Evolutionary conservation across 2,329 filamentous ascomycete species (phyloP).

Genomic region (Apiospora koreana): DNA sequence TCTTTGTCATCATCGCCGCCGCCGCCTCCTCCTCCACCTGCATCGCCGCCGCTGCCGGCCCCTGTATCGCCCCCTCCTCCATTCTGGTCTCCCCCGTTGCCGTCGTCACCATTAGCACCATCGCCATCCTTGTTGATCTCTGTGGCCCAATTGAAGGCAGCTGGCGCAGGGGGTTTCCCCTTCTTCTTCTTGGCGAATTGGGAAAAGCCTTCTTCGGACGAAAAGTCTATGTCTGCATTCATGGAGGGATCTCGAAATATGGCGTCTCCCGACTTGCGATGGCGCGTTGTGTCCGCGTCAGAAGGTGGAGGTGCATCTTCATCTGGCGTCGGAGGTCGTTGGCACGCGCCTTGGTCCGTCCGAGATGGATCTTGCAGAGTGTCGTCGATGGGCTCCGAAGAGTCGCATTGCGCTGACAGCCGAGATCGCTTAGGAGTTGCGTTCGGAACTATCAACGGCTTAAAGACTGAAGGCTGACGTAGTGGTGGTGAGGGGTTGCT

Average conservation of each 20-base stretch:
- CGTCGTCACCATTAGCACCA: slow-evolving; percentile 32
- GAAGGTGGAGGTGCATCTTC: slow-evolving; percentile 26
- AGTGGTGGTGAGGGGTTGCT: slow-evolving; percentile 16
- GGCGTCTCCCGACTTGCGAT: slow-evolving; percentile 29
- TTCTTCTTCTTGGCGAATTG: slow-evolving; percentile 56
- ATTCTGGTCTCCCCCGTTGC: slow-evolving; percentile 34
- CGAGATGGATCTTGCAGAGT: slow-evolving; percentile 21
- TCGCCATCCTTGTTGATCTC: slow-evolving; percentile 39
- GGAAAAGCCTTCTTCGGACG: slow-evolving; percentile 52
- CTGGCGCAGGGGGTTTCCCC: slow-evolving; percentile 15
- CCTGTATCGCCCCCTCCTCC: slow-evolving; percentile 29
- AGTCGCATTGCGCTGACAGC: slow-evolving; percentile 21
- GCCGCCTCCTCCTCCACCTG: slow-evolving; percentile 33
- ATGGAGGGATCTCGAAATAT: slow-evolving; percentile 49
- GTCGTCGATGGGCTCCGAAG: slow-evolving; percentile 19
- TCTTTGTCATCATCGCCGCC: slow-evolving; percentile 40
- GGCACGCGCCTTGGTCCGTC: slow-evolving; percentile 26
- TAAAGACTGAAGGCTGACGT: slow-evolving; percentile 17
- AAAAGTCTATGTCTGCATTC: slow-evolving; percentile 56
- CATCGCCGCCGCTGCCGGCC: slow-evolving; percentile 19
- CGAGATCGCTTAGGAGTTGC: slow-evolving; percentile 39
- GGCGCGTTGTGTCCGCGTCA: slow-evolving; percentile 21
- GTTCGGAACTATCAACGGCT: slow-evolving; percentile 32
- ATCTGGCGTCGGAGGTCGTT: slow-evolving; percentile 28
- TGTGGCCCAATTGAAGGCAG: slow-evolving; percentile 22